These are phyloP conservation scores for Colletotrichum sp. DNA, from an alignment of 2,329 filamentous ascomycete species.

Conservation along the genomic window DNA sequence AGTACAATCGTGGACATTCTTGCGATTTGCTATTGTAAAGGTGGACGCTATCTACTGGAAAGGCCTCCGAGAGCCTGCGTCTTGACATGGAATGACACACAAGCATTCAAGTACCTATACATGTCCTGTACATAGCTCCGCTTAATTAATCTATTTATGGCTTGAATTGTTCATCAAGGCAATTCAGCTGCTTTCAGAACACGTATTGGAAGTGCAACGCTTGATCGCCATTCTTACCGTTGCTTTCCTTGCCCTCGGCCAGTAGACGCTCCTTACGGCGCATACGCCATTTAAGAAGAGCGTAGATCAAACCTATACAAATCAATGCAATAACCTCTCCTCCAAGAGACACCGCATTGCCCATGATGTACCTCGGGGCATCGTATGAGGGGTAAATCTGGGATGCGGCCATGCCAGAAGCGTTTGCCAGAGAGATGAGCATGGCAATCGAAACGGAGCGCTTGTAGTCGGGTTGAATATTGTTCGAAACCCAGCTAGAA, in stretches of 20 bases:
- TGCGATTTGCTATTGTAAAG: background rate
- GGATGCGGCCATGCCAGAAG: slow-evolving; percentile 31
- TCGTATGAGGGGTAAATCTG: slow-evolving; percentile 36
- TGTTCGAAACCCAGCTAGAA: slow-evolving; percentile 33
- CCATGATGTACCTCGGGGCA: slow-evolving; percentile 31
- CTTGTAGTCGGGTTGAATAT: slow-evolving; percentile 35
- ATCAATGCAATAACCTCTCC: slow-evolving; percentile 24
- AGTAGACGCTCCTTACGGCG: background rate
- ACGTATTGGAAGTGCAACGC: background rate
- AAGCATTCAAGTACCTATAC: background rate
- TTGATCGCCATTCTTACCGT: background rate
- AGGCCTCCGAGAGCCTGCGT: background rate
- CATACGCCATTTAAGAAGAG: background rate
- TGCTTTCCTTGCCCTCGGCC: slow-evolving; percentile 2
- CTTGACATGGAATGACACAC: background rate
- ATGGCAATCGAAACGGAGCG: slow-evolving; percentile 34
- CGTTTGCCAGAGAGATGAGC: slow-evolving; percentile 32
- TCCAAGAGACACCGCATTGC: slow-evolving; percentile 25
- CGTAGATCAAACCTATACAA: background rate
- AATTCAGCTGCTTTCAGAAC: background rate
- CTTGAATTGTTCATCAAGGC: background rate
- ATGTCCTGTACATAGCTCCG: accelerated
- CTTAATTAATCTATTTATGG: background rate
- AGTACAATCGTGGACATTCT: background rate
- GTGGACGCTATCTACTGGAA: background rate